Evolutionary conservation across 1,139 yeast species (phyloP).

Genomic region (Zygoascus hellenicus): DNA sequence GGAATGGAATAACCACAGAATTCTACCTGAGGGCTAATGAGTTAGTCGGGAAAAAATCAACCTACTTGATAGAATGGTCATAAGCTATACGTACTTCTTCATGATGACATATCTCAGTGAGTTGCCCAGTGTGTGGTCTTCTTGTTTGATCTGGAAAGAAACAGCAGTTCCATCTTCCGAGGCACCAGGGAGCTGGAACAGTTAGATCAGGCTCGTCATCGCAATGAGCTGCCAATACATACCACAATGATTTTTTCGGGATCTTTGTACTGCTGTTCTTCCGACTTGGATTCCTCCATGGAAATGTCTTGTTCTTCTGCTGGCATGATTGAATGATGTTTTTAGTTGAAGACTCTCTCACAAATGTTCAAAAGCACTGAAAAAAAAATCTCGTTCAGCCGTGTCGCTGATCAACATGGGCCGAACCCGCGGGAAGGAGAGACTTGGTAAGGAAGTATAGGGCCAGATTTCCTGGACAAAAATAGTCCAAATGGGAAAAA

Average conservation of each 20-base stretch:
- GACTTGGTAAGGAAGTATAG: too few species aligned
- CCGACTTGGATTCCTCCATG: constrained; percentile 18
- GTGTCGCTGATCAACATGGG: too few species aligned
- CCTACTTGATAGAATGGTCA: not conserved
- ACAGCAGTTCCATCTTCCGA: constrained; percentile 94
- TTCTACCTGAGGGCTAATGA: constrained; percentile 73
- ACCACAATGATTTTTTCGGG: constrained; percentile 29
- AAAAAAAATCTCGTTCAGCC: too few species aligned
- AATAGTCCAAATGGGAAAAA: too few species aligned
- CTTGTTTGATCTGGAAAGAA: constrained; percentile 85
- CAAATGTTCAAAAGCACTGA: too few species aligned
- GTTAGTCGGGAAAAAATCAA: constrained; percentile 9
- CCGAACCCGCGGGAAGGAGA: too few species aligned
- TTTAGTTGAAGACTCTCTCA: too few species aligned
- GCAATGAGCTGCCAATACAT: constrained; percentile 12
- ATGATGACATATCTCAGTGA: constrained; percentile 88
- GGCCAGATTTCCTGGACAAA: too few species aligned
- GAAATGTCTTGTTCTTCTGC: constrained; percentile 20
- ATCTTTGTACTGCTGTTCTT: constrained; percentile 18
- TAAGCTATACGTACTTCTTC: constrained; percentile 54
- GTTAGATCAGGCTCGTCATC: not conserved
- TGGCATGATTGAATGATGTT: constrained; percentile 11
- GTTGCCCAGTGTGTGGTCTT: constrained; percentile 94
- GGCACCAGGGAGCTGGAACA: constrained; percentile 65
- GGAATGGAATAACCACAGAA: constrained; percentile 98